Conservation (phyloP, 2,329 filamentous ascomycete species). For the Botrytis paeoniae region DNA sequence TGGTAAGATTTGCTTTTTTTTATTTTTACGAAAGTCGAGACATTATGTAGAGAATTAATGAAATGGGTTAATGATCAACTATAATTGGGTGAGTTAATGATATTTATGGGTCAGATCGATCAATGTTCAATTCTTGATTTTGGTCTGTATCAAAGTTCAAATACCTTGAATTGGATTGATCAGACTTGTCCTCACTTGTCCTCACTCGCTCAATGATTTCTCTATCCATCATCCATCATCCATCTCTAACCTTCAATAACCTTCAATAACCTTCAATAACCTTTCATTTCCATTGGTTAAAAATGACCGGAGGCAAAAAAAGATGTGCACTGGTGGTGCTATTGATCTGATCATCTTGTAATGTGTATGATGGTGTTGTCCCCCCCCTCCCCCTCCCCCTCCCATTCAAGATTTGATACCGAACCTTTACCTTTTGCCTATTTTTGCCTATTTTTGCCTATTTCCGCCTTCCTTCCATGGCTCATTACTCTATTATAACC, state of each 20-base stretch:
- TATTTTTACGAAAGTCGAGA: not conserved
- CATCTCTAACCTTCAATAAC: constrained; percentile 1
- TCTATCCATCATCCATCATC: not conserved
- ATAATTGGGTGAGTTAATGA: not conserved
- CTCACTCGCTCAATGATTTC: not conserved
- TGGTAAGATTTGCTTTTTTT: not conserved
- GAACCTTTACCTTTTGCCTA: not conserved
- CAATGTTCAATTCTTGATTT: not conserved
- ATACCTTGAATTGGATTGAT: no score
- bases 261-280: not conserved
- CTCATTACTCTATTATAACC: not conserved
- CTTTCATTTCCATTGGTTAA: not conserved
- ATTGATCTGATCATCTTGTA: not conserved
- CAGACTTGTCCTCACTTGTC: not conserved
- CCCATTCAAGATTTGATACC: not conserved
- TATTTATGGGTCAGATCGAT: not conserved
- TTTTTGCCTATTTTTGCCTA: not conserved
- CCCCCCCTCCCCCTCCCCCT: no score
- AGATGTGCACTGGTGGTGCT: no score
- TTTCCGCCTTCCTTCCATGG: not conserved
- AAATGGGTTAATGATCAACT: not conserved
- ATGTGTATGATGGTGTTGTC: not conserved
- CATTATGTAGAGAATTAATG: not conserved
- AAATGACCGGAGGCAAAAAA: not conserved
- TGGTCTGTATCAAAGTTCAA: not conserved